Base-by-base conservation (phyloP, 176 grass and related monocot genomes). In the Sorghum bicolor region DNA sequence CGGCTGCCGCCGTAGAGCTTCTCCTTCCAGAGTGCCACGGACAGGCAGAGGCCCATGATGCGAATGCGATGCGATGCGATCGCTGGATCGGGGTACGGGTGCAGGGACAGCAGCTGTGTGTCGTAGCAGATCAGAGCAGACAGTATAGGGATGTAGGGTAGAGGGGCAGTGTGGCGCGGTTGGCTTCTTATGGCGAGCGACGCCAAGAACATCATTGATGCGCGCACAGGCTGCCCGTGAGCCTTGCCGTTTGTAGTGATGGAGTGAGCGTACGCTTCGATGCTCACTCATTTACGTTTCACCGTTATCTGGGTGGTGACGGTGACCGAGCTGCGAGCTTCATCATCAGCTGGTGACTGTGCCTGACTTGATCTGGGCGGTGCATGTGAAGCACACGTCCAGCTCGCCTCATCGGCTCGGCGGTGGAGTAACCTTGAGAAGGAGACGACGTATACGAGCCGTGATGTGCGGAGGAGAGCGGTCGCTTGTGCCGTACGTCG, bases 1-100 rank as follows among this genome's bases (percentile, higher is more conserved):
- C 6, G 32, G 73, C 53, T 33, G 75, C 78, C 60, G 41, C 34
- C 66, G 43, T 43, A 65, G 75, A 65, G 81, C 75, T 84, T 84
- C 67, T 84, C 81, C 75, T 88, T 88, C 81, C 86, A 79, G 44
- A 84, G 44, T 19, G 80, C 81, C 57, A 84, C 67, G 75, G 86
- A 88, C 19, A 88, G 20, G 68, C 81, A 84, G 75, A 88, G 67
- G 6, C 86, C 86, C 86, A 88, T 88, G 41, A 29, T 0, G 44
- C 24, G 45, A 30, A 29, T 0, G 44, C 24, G 43, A 63, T 4
- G 10, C 20, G n/a, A 4, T 3, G 3, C 12, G 1, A 38, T 29
- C 34, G 22, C 9, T 45, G 78, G 72, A 87, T 76, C 71, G 16
- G 64, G 48, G 57, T 28, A 52, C n/a, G 80, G 37, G 37, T 38